These are phyloP conservation scores for Penicillium parvum DNA, from an alignment of 495 filamentous ascomycete genomes.

Conservation along the genomic window DNA sequence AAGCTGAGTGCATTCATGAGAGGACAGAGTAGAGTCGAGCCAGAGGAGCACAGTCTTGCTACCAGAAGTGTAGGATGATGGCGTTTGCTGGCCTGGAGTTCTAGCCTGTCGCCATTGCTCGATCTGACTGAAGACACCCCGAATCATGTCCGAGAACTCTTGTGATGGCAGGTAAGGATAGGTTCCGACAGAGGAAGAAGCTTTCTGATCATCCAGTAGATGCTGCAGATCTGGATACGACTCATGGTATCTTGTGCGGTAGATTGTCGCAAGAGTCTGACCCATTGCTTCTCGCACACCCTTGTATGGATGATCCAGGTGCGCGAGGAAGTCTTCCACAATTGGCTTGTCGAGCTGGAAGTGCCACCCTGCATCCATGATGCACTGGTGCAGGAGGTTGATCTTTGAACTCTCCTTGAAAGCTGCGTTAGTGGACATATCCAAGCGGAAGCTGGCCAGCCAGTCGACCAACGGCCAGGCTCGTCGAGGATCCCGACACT, in stretches of 20 bases:
- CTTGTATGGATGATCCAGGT: slow-evolving; percentile 98
- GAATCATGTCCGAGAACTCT: slow-evolving; percentile 69
- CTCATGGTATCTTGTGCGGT: slow-evolving; percentile 87
- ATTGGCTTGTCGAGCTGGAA: slow-evolving; percentile 92
- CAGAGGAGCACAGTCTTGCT: slow-evolving; percentile 94
- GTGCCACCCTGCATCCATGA: slow-evolving; percentile 90
- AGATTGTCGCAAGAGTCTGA: slow-evolving; percentile 78
- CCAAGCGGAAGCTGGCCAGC: slow-evolving; percentile 79
- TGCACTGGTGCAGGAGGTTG: slow-evolving; percentile 80
- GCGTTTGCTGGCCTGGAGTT: slow-evolving; percentile 83
- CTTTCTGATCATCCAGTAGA: slow-evolving; percentile 73
- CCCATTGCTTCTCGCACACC: slow-evolving; percentile 93
- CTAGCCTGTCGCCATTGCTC: slow-evolving; percentile 85
- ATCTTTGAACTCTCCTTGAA: slow-evolving; percentile 99
- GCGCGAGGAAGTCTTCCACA: slow-evolving; percentile 78
- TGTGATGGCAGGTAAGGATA: slow-evolving; percentile 73
- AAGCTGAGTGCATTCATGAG: slow-evolving; percentile 87
- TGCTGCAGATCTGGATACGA: slow-evolving; percentile 73
- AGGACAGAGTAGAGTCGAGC: slow-evolving; percentile 87
- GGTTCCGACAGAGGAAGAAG: slow-evolving; percentile 76
- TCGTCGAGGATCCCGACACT: slow-evolving; percentile 80
- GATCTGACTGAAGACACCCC: slow-evolving; percentile 71
- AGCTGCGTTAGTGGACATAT: slow-evolving; percentile 92
- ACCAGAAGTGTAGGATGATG: slow-evolving; percentile 89
- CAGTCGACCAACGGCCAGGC: slow-evolving; percentile 81